A percentile compares a stretch with the other conserved stretches of the same genome.
Conservation (phyloP, 106 monocot genomes). For the Acorus calamus region DNA sequence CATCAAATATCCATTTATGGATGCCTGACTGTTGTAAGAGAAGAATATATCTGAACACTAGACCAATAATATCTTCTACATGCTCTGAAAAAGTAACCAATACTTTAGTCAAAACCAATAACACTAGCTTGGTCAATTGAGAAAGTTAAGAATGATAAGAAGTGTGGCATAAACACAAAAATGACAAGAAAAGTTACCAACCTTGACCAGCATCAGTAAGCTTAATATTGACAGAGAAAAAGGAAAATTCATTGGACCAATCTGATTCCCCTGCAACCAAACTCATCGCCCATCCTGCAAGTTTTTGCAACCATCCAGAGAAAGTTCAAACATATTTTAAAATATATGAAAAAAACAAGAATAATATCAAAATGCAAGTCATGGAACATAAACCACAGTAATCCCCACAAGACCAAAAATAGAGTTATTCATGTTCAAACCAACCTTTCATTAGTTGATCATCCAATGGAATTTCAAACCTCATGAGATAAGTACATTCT, state of each 20-base stretch:
- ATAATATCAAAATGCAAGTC: no score
- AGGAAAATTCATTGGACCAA: conserved; percentile 62
- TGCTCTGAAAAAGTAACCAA: conserved; percentile 37
- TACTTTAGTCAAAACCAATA: conserved; percentile 2
- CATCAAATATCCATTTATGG: conserved; percentile 83
- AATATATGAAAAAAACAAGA: neutral
- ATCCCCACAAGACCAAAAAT: no score
- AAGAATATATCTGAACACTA: conserved; percentile 74
- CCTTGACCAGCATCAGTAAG: conserved; percentile 88
- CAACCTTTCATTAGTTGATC: no score
- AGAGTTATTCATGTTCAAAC: no score
- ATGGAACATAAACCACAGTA: no score
- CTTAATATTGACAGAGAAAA: conserved; percentile 67
- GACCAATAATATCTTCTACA: conserved; percentile 80
- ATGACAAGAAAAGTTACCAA: conserved; percentile 19
- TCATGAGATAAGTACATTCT: no score
- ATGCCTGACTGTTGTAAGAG: conserved; percentile 60
- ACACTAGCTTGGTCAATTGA: neutral
- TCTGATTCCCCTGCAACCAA: conserved; percentile 80
- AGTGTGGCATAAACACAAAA: neutral
- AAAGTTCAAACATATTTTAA: neutral
- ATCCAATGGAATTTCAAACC: no score
- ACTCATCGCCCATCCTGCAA: conserved; percentile 87
- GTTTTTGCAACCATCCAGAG: neutral
- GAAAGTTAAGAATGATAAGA: conserved; percentile 7